phyloP scores from a whole-genome alignment of 352 stramenopile genomes.

The Phytophthora citricola region DNA sequence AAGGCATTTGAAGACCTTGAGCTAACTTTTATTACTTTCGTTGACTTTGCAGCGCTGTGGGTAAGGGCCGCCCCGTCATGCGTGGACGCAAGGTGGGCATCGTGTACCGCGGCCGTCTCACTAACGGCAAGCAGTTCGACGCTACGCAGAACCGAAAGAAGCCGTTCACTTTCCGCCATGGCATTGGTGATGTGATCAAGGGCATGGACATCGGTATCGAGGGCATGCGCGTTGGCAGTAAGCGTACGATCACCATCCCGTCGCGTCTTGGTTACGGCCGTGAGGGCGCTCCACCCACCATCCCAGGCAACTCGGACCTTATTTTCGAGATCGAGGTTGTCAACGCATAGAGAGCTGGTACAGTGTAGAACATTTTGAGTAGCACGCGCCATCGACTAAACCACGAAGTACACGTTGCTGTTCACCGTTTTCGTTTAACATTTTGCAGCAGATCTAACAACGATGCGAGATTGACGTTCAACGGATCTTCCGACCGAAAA shows the following conservation, averaged over 20 bases:
- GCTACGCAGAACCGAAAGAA: conserved; percentile 82
- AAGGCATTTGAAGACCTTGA: neutral
- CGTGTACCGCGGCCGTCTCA: conserved; percentile 79
- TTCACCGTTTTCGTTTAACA: conserved; percentile 18
- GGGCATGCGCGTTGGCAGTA: conserved; percentile 85
- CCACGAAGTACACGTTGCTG: conserved; percentile 8
- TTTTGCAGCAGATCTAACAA: conserved; percentile 1
- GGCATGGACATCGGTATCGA: conserved; percentile 96
- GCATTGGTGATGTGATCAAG: conserved; percentile 93
- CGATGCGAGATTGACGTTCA: conserved; percentile 8
- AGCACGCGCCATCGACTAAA: conserved; percentile 10
- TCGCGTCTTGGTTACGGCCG: conserved; percentile 95
- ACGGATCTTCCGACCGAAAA: neutral
- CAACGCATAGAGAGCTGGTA: conserved; percentile 40
- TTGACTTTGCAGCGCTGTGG: conserved; percentile 54
- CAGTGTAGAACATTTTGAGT: neutral
- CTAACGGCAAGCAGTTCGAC: conserved; percentile 90
- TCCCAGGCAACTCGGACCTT: conserved; percentile 93
- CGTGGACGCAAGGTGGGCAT: conserved; percentile 83
- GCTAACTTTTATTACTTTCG: conserved; percentile 14
- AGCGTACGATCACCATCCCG: conserved; percentile 95
- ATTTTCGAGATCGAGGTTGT: conserved; percentile 96
- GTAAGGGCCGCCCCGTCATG: conserved; percentile 67
- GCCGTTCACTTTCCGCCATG: conserved; percentile 86
- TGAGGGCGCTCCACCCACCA: conserved; percentile 74